A percentile compares a stretch with the other conserved stretches of the same genome.
phyloP scores from a whole-genome alignment of 2,329 filamentous ascomycete genomes.

The Penicillium sp. region DNA sequence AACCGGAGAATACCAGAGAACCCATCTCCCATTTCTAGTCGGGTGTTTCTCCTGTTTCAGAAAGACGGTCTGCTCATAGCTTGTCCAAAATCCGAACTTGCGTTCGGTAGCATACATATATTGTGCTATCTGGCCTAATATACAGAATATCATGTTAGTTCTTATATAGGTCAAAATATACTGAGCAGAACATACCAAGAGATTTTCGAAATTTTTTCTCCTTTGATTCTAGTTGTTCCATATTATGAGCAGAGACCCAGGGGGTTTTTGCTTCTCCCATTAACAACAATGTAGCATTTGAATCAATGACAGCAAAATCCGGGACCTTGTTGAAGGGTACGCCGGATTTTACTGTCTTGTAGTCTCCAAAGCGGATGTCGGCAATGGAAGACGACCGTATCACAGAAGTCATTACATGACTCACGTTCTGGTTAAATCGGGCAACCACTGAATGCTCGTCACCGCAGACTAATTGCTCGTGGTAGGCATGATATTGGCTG shows the following conservation, averaged over 20 bases:
- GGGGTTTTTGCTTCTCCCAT: conserved; percentile 2
- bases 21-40: not conserved
- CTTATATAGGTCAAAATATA: not conserved
- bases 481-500: not conserved
- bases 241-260: not conserved
- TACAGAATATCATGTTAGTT: not conserved
- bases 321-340: not conserved
- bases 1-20: not conserved
- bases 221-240: not conserved
- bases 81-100: not conserved
- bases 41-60: conserved; percentile 1
- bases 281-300: not conserved
- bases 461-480: not conserved
- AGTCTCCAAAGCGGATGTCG: conserved; percentile 1
- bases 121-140: not conserved
- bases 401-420: conserved; percentile 1
- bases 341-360: not conserved
- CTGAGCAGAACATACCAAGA: not conserved
- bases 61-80: not conserved
- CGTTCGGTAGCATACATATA: not conserved
- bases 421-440: not conserved
- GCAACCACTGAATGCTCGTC: not conserved
- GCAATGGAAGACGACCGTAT: not conserved
- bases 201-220: not conserved
- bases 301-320: not conserved